Conservation (phyloP, 73 alveolate genomes). For the Paramecium primaurelia region DNA sequence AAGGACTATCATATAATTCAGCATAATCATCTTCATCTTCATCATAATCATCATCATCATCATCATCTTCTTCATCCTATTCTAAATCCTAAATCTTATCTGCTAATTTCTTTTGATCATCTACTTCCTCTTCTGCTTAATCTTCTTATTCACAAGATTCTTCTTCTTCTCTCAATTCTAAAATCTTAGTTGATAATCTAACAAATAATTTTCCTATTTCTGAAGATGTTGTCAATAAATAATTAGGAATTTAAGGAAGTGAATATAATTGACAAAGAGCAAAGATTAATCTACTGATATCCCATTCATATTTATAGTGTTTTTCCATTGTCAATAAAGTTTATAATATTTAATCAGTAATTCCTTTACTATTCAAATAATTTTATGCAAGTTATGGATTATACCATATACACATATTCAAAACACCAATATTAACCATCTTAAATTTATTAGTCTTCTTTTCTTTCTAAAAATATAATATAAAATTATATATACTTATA, state of each 20-base stretch:
- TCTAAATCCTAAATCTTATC: slow-evolving; percentile 30
- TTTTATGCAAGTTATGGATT: slow-evolving; percentile 59
- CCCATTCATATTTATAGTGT: slow-evolving; percentile 65
- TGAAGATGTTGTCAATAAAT: slow-evolving; percentile 32
- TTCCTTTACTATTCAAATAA: slow-evolving; percentile 24
- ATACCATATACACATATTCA: slow-evolving; percentile 74
- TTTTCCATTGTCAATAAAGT: slow-evolving; percentile 50
- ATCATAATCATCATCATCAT: slow-evolving; percentile 29
- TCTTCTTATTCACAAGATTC: slow-evolving; percentile 67
- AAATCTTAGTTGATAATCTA: slow-evolving; percentile 55
- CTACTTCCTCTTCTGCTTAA: slow-evolving; percentile 60
- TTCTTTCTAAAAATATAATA: not conserved
- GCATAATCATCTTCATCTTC: slow-evolving; percentile 57
- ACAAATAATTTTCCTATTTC: slow-evolving; percentile 61
- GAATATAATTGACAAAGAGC: slow-evolving; percentile 62
- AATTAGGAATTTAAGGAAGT: slow-evolving; percentile 60
- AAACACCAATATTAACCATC: slow-evolving; percentile 64
- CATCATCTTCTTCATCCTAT: slow-evolving; percentile 60
- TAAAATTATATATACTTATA: not conserved
- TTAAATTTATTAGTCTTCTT: slow-evolving; percentile 53
- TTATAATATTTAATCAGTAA: slow-evolving; percentile 54
- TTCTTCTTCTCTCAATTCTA: slow-evolving; percentile 62
- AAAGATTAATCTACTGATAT: slow-evolving; percentile 64
- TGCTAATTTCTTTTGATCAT: slow-evolving; percentile 9
- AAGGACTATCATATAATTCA: slow-evolving; percentile 65